A percentile compares a stretch with the other conserved stretches of the same genome.
These are phyloP conservation scores for Ceratobasidium sp. DNA, from an alignment of 1,284 basidiomycete species.

Conservation along the genomic window DNA sequence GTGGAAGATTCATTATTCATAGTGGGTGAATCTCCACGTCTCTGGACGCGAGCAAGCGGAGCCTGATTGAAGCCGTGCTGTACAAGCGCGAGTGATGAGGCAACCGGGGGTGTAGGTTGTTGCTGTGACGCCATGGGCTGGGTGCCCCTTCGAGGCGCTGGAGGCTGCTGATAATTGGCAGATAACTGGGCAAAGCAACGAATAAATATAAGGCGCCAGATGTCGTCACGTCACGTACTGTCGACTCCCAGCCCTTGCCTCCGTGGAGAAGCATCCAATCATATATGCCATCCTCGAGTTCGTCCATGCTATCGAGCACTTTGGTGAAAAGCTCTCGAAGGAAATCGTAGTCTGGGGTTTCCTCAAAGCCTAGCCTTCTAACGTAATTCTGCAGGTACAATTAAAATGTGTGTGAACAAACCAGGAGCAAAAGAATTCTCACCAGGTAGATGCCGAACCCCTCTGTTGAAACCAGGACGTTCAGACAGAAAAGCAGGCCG, in stretches of 20 bases:
- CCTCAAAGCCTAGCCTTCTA: conserved; percentile 89
- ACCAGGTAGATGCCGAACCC: conserved; percentile 85
- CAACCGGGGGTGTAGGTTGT: conserved; percentile 53
- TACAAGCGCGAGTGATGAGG: conserved; percentile 78
- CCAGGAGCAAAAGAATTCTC: background rate
- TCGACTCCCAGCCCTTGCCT: conserved; percentile 95
- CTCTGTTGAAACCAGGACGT: conserved; percentile 60
- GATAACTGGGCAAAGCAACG: background rate
- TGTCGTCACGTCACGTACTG: conserved; percentile 62
- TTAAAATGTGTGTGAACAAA: conserved; percentile 16
- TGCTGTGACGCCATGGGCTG: conserved; percentile 43
- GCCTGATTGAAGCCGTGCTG: conserved; percentile 74
- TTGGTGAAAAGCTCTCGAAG: conserved; percentile 91
- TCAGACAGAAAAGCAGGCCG: conserved; percentile 20
- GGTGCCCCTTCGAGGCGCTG: conserved; percentile 43
- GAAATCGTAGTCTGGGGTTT: conserved; percentile 97
- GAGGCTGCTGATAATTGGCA: conserved; percentile 54
- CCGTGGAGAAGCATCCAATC: conserved; percentile 92
- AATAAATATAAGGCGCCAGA: conserved; percentile 44
- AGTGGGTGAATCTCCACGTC: no score
- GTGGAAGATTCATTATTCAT: no score
- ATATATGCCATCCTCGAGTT: conserved; percentile 88
- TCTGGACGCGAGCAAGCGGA: conserved; percentile 38
- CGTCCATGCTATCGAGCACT: conserved; percentile 87
- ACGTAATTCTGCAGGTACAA: conserved; percentile 71